Conservation (phyloP, 345 rosid genomes). For the Lumnitzera racemosa region DNA sequence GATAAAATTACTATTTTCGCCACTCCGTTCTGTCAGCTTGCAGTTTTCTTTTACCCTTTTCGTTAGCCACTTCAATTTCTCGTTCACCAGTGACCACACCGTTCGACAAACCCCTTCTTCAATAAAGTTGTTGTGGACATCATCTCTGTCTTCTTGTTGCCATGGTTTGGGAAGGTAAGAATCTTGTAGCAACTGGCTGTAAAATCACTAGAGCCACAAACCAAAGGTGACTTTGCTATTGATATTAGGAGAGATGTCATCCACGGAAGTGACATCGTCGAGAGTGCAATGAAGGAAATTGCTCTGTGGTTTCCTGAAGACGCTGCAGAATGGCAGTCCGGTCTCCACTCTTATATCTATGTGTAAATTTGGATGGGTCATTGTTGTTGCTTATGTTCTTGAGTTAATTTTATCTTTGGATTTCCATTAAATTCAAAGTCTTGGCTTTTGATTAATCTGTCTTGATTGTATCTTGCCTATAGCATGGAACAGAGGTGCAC, state of each 20-base stretch:
- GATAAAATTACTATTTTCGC: no score
- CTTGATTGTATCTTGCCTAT: no score
- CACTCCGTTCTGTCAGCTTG: no score
- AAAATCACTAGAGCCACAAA: slow-evolving; percentile 95
- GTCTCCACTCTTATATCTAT: slow-evolving; percentile 73
- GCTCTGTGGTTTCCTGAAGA: slow-evolving; percentile 92
- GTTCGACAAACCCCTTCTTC: slow-evolving; percentile 84
- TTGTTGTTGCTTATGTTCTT: no score
- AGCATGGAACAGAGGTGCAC: no score
- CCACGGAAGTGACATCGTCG: slow-evolving; percentile 83
- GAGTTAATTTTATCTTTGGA: no score
- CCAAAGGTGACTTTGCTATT: slow-evolving; percentile 86
- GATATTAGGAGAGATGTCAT: slow-evolving; percentile 92
- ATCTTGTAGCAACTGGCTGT: slow-evolving; percentile 69
- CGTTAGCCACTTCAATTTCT: no score
- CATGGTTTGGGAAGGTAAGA: slow-evolving; percentile 95
- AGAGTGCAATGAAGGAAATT: slow-evolving; percentile 79
- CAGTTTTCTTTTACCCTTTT: no score
- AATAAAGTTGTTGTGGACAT: slow-evolving; percentile 81
- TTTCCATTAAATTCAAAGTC: no score
- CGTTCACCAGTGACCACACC: no score
- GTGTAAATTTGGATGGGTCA: no score
- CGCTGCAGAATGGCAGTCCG: slow-evolving; percentile 71
- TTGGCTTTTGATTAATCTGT: no score
- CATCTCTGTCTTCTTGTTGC: slow-evolving; percentile 87